Percentiles rank a stretch among this genome's conserved stretches.
These are phyloP conservation scores for Suillus discolor DNA, from an alignment of 768 basidiomycete species.

Conservation along the genomic window DNA sequence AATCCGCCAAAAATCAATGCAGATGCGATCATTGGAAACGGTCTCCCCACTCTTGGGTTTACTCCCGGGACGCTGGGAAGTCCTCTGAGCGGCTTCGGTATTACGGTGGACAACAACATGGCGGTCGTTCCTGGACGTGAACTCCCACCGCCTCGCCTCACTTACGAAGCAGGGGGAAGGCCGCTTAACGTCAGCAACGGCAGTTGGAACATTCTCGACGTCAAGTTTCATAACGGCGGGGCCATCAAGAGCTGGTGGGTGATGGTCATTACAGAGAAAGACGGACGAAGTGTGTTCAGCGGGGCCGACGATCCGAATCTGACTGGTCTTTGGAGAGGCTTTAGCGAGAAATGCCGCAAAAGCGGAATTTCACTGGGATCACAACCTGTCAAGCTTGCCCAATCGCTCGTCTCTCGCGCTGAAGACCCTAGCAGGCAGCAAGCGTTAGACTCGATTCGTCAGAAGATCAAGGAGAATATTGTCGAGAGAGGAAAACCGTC, in stretches of 20 bases:
- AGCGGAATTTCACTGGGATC: conserved; percentile 48
- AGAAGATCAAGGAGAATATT: conserved; percentile 38
- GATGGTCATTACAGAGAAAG: conserved; percentile 52
- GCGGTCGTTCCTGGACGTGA: conserved; percentile 64
- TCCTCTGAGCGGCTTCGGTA: conserved; percentile 54
- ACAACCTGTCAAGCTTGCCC: conserved; percentile 39
- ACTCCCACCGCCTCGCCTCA: conserved; percentile 57
- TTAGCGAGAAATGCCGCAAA: conserved; percentile 52
- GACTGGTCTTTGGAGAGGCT: conserved; percentile 47
- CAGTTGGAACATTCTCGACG: conserved; percentile 76
- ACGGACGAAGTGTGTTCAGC: conserved; percentile 42
- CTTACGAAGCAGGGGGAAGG: conserved; percentile 48
- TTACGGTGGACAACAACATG: conserved; percentile 62
- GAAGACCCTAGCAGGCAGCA: conserved; percentile 38
- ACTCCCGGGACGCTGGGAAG: conserved; percentile 33
- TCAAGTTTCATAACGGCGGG: conserved; percentile 65
- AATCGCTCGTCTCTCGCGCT: conserved; percentile 17
- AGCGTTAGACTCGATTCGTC: conserved; percentile 45
- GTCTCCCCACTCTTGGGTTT: conserved; percentile 59
- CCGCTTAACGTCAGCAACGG: conserved; percentile 53
- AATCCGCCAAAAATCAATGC: conserved; percentile 64
- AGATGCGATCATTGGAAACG: conserved; percentile 54
- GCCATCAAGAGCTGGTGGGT: conserved; percentile 64
- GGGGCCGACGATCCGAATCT: conserved; percentile 46
- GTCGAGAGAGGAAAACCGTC: conserved; percentile 43